Conservation (phyloP, 345 rosid species). For the Melaleuca alternifolia region DNA sequence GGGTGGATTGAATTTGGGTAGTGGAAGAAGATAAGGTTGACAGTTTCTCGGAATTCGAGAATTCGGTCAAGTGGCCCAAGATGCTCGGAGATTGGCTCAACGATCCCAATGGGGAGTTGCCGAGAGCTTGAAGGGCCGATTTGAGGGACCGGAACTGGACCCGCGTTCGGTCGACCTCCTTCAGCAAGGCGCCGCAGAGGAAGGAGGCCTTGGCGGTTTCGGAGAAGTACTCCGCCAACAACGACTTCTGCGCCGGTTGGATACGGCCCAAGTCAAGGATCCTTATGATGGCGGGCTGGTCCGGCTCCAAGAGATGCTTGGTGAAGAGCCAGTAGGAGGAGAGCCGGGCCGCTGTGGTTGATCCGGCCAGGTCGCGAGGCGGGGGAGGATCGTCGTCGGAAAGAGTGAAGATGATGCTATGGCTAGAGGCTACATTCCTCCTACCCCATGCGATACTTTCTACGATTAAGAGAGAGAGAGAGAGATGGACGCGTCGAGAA, state of each 20-base stretch:
- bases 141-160: conserved; percentile 17
- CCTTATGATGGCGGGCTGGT: conserved; percentile 23
- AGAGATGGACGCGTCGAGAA: too few relatives aligned
- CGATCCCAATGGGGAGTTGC: background rate
- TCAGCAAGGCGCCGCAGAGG: conserved; percentile 41
- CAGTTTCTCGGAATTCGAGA: conserved; percentile 18
- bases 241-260: conserved; percentile 13
- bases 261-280: conserved; percentile 19
- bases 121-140: background rate
- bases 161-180: conserved; percentile 39
- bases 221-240: conserved; percentile 40
- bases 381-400: conserved; percentile 4
- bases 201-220: conserved; percentile 54
- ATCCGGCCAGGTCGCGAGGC: conserved; percentile 13
- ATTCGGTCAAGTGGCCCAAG: conserved; percentile 6
- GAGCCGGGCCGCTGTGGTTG: conserved; percentile 60
- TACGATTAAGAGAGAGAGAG: too few relatives aligned
- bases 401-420: conserved; percentile 11
- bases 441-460: too few relatives aligned
- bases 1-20: conserved; percentile 19
- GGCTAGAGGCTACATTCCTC: too few relatives aligned
- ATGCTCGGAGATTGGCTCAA: background rate
- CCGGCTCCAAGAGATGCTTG: conserved; percentile 64
- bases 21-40: conserved; percentile 14
- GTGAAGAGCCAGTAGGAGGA: conserved; percentile 67